phyloP scores from a whole-genome alignment of 2,329 filamentous ascomycete genomes.

The Aspergillus tamarii region DNA sequence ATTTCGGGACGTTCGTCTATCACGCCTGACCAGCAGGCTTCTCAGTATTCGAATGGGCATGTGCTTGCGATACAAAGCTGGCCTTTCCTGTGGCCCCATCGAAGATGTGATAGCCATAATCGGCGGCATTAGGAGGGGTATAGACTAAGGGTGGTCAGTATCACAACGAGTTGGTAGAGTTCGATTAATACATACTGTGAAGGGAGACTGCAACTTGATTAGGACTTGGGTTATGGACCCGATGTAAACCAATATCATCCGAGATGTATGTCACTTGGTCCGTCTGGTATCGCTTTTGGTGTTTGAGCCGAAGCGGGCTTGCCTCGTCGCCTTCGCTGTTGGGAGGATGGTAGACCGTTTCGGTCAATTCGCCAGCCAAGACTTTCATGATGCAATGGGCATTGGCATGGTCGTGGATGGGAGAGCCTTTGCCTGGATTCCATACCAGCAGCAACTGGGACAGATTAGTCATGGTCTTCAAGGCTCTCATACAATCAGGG shows the following conservation, averaged over 20 bases:
- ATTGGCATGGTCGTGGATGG: conserved; percentile 40
- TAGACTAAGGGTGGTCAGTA: conserved; percentile 27
- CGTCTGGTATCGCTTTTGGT: conserved; percentile 25
- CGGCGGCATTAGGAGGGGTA: conserved; percentile 37
- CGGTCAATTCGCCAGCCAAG: conserved; percentile 32
- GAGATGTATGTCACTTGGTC: conserved; percentile 40
- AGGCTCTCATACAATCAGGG: neutral
- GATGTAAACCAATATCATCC: conserved; percentile 37
- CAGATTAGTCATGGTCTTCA: conserved; percentile 6
- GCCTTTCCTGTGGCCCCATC: conserved; percentile 32
- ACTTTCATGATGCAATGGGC: conserved; percentile 44
- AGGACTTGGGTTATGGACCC: conserved; percentile 32
- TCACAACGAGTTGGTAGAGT: too few relatives aligned
- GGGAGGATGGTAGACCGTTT: conserved; percentile 32
- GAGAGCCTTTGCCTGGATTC: conserved; percentile 41
- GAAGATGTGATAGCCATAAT: conserved; percentile 38
- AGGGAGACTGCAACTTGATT: conserved; percentile 35
- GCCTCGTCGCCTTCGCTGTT: conserved; percentile 4
- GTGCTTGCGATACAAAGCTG: conserved; percentile 32
- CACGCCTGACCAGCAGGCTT: conserved; percentile 4
- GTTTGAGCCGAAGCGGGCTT: conserved; percentile 29
- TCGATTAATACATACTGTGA: conserved; percentile 28
- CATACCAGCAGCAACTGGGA: conserved; percentile 35
- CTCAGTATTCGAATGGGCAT: conserved; percentile 11
- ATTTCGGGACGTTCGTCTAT: neutral